Conservation (phyloP, 2,329 filamentous ascomycete genomes). For the Rugonectria rugulosa region DNA sequence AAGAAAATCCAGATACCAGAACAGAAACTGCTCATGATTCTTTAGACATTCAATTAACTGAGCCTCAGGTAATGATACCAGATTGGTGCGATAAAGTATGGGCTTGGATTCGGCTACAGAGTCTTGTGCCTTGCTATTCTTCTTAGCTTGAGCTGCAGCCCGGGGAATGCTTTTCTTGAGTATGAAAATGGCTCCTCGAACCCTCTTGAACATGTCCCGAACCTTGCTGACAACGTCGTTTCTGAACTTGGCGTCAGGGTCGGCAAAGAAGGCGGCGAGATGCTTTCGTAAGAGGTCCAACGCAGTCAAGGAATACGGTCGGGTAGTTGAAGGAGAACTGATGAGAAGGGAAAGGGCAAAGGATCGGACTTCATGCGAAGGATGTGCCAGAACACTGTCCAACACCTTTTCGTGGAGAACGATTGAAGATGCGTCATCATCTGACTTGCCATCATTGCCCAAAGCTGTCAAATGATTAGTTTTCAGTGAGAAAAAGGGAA, state of each 20-base stretch:
- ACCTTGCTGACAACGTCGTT: conserved; percentile 80
- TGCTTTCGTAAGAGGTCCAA: conserved; percentile 70
- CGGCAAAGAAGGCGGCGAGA: conserved; percentile 77
- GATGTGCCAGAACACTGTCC: conserved; percentile 61
- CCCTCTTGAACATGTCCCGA: conserved; percentile 77
- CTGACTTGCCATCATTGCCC: conserved; percentile 25
- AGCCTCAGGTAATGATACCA: conserved; percentile 48
- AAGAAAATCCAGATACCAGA: conserved; percentile 78
- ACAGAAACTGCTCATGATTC: conserved; percentile 70
- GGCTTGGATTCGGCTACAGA: conserved; percentile 32
- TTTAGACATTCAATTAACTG: conserved; percentile 50
- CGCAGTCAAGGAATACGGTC: conserved; percentile 70
- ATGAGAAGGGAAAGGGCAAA: conserved; percentile 84
- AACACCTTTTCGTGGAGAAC: conserved; percentile 54
- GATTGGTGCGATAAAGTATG: conserved; percentile 48
- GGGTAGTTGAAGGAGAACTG: conserved; percentile 76
- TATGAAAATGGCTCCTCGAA: conserved; percentile 71
- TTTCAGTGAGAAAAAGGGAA: neutral
- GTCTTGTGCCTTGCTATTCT: conserved; percentile 35
- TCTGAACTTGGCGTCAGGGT: conserved; percentile 85
- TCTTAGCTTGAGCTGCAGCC: conserved; percentile 45
- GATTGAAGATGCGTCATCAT: conserved; percentile 38
- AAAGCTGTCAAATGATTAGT: conserved; percentile 40
- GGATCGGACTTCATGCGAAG: conserved; percentile 72
- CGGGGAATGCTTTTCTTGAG: conserved; percentile 56